Evolutionary conservation across 352 stramenopile genomes (phyloP).

Genomic region (Peronosclerospora sorghi): DNA sequence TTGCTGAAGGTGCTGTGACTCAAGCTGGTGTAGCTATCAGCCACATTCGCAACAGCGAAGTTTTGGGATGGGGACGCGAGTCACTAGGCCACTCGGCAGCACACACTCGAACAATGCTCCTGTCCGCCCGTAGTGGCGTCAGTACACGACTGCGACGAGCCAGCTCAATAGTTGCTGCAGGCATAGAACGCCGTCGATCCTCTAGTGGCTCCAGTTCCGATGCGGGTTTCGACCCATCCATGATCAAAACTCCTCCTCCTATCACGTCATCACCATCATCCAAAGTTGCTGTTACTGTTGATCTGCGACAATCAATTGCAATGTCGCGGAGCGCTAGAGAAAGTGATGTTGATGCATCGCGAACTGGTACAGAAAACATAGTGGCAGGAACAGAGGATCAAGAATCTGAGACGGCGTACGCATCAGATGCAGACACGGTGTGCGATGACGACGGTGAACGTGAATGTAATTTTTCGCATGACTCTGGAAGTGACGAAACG

Average conservation of each 20-base stretch:
- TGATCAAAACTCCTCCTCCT: slow-evolving; percentile 9
- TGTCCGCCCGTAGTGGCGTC: slow-evolving; percentile 32
- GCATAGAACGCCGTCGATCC: slow-evolving; percentile 46
- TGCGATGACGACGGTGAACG: slow-evolving; percentile 44
- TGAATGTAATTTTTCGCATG: slow-evolving; percentile 42
- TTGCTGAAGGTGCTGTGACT: slow-evolving; percentile 21
- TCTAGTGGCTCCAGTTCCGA: slow-evolving; percentile 15
- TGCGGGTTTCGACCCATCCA: slow-evolving; percentile 9
- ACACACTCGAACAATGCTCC: slow-evolving; percentile 35
- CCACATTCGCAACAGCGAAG: slow-evolving; percentile 25
- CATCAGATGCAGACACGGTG: slow-evolving; percentile 54
- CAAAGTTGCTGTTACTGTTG: slow-evolving; percentile 18
- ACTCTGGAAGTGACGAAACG: slow-evolving; percentile 5
- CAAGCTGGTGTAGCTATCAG: slow-evolving; percentile 24
- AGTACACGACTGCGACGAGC: slow-evolving; percentile 35
- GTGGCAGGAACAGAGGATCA: slow-evolving; percentile 7
- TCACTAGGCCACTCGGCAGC: slow-evolving; percentile 36
- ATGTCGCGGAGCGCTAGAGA: background rate
- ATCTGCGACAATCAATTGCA: slow-evolving; percentile 19
- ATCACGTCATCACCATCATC: slow-evolving; percentile 10
- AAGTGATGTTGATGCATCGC: background rate
- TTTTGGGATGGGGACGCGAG: slow-evolving; percentile 39
- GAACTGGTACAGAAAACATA: slow-evolving; percentile 6
- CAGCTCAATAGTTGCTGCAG: slow-evolving; percentile 24
- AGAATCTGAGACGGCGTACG: slow-evolving; percentile 18